phyloP scores from a whole-genome alignment of 2,329 filamentous ascomycete genomes.

The Leptoxyphium fumago region DNA sequence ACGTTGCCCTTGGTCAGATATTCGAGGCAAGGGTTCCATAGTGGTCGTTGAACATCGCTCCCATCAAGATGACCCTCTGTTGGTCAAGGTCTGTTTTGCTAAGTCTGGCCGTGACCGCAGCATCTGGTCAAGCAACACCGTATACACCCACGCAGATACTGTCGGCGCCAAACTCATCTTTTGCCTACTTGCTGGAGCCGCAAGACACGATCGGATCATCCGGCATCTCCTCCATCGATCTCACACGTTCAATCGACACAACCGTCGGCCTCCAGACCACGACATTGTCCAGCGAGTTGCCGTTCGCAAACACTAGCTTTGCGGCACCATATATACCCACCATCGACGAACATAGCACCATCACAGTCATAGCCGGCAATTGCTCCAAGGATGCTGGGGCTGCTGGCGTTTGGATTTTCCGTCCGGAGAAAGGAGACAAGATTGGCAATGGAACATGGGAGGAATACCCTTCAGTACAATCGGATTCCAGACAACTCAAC shows the following conservation, averaged over 20 bases:
- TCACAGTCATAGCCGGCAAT: constrained; percentile 60
- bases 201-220: constrained; percentile 30
- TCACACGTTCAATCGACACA: constrained; percentile 40
- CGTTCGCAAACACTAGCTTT: constrained; percentile 42
- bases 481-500: constrained; percentile 23
- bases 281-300: constrained; percentile 42
- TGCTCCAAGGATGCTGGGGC: constrained; percentile 43
- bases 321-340: constrained; percentile 51
- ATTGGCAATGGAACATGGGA: constrained; percentile 42
- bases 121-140: constrained; percentile 35
- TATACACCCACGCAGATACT: constrained; percentile 68
- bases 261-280: constrained; percentile 30
- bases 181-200: constrained; percentile 58
- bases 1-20: no score
- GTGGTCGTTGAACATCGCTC: no score
- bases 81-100: no score
- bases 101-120: neutral
- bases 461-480: constrained; percentile 10
- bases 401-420: constrained; percentile 54
- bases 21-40: no score
- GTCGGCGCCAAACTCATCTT: constrained; percentile 34
- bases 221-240: constrained; percentile 50
- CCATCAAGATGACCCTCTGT: no score
- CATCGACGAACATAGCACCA: constrained; percentile 50
- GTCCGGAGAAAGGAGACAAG: constrained; percentile 27